These are phyloP conservation scores for Candida berthetii DNA, from an alignment of 805 yeast species.

Conservation along the genomic window DNA sequence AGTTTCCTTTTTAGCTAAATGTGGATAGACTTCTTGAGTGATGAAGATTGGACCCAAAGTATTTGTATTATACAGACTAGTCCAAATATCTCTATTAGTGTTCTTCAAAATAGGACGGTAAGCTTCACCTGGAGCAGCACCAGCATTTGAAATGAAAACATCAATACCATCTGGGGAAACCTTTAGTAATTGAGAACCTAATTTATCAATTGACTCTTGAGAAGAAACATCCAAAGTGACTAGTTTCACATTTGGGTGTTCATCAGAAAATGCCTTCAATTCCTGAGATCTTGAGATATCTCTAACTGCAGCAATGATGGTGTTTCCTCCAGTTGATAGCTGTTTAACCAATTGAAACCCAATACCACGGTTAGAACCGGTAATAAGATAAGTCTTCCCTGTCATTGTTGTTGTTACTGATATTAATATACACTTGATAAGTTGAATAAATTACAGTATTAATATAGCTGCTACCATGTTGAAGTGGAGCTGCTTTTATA, in stretches of 20 bases:
- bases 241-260: conserved; percentile 12
- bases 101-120: background rate
- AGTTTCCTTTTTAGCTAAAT: conserved; percentile 9
- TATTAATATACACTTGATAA: too few species aligned
- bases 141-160: conserved; percentile 19
- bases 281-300: conserved; percentile 5
- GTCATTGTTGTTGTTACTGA: too few species aligned
- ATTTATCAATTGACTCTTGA: conserved; percentile 7
- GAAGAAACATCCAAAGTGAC: conserved; percentile 14
- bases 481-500: too few species aligned
- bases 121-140: conserved; percentile 6
- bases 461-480: too few species aligned
- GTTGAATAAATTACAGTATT: too few species aligned
- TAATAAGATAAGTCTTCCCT: conserved; percentile 6
- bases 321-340: background rate
- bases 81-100: background rate
- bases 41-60: conserved; percentile 15
- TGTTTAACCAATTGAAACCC: background rate
- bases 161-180: conserved; percentile 16
- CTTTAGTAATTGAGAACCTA: background rate
- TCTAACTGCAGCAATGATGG: conserved; percentile 5
- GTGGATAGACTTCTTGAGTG: conserved; percentile 12
- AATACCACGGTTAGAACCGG: conserved; percentile 1
- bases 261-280: conserved; percentile 2
- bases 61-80: conserved; percentile 12